phyloP scores from a whole-genome alignment of 371 early-diverging fungal genomes.

The Mucor plumbeus region DNA sequence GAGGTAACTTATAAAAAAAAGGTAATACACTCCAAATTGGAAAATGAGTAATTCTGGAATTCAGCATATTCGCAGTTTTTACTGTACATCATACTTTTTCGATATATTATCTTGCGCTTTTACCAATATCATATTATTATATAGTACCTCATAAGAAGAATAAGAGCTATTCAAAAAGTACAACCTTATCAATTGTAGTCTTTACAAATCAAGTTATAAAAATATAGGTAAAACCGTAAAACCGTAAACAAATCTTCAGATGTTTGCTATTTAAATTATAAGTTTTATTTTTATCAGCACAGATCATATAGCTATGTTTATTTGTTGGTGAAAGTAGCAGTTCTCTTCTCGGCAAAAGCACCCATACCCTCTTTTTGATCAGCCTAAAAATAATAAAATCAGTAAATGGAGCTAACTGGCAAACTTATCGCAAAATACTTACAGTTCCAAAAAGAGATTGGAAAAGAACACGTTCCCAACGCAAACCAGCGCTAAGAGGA shows the following conservation, averaged over 20 bases:
- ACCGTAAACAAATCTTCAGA: neutral
- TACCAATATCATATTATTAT: too few relatives aligned
- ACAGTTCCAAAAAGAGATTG: slow-evolving; percentile 92
- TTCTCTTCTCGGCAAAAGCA: slow-evolving; percentile 97
- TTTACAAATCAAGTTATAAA: neutral
- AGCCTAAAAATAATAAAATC: slow-evolving; percentile 49
- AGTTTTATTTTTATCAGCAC: neutral
- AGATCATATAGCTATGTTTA: slow-evolving; percentile 41
- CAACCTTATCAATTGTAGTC: neutral
- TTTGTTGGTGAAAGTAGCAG: slow-evolving; percentile 86
- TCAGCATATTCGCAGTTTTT: too few relatives aligned
- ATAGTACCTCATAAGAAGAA: neutral
- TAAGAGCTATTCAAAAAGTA: neutral
- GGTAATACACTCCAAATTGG: too few relatives aligned
- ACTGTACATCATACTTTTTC: too few relatives aligned
- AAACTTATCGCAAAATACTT: slow-evolving; percentile 31
- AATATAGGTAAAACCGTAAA: too few relatives aligned
- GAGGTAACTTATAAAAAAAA: too few relatives aligned
- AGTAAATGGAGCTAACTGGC: neutral
- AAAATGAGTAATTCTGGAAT: too few relatives aligned
- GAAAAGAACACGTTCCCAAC: slow-evolving; percentile 95
- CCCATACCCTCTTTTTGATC: slow-evolving; percentile 98
- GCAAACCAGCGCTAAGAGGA: slow-evolving; percentile 83
- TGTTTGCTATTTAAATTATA: neutral
- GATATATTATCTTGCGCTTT: too few relatives aligned